A percentile compares a stretch with the other conserved stretches of the same genome.
phyloP scores from a whole-genome alignment of 2,329 filamentous ascomycete genomes.

The Fusarium anguioides region DNA sequence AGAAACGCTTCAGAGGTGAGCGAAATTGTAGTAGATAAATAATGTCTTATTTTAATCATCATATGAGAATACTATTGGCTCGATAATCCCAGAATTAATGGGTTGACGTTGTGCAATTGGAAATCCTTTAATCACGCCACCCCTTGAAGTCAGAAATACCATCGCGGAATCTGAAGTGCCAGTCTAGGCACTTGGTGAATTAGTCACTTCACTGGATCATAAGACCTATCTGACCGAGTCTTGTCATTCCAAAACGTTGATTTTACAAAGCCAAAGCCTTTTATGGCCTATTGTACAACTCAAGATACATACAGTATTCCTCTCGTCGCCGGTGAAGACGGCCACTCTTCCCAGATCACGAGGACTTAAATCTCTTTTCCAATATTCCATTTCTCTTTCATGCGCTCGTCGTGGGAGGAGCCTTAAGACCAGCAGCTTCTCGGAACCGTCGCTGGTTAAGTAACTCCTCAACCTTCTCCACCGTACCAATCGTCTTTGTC shows the following conservation, averaged over 20 bases:
- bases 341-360: conserved; percentile 14
- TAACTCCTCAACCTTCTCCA: conserved; percentile 68
- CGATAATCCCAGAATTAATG: neutral
- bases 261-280: conserved; percentile 41
- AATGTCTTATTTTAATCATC: neutral
- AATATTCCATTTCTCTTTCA: conserved; percentile 6
- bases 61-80: neutral
- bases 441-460: conserved; percentile 64
- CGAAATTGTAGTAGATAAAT: neutral
- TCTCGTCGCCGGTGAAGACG: conserved; percentile 7
- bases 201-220: rapidly evolving
- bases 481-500: conserved; percentile 60
- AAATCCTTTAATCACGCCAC: neutral
- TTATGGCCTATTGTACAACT: conserved; percentile 42
- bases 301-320: conserved; percentile 35
- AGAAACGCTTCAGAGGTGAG: neutral
- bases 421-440: conserved; percentile 48
- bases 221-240: neutral
- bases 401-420: conserved; percentile 37
- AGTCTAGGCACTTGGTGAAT: too few species aligned
- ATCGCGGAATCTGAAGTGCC: neutral
- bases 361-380: neutral
- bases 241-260: conserved; percentile 24
- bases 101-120: neutral
- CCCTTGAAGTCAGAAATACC: neutral